Base-by-base conservation (phyloP, 768 basidiomycete genomes). In the Tremella mesenterica region DNA sequence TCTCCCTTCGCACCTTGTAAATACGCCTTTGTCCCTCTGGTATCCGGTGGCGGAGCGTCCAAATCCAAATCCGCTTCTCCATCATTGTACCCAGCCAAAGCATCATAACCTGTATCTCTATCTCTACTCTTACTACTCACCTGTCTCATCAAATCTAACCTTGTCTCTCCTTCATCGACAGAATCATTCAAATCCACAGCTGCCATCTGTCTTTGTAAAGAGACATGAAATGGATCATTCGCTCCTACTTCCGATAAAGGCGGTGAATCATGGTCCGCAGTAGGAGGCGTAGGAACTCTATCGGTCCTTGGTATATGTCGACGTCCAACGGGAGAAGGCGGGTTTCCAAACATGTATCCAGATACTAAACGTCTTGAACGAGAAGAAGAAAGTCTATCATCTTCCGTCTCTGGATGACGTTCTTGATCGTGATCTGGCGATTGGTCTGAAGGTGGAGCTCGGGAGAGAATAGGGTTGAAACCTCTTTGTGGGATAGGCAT, bases 51-150 rank as follows among this genome's bases (percentile, higher is more conserved):
- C 4, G 67, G 64, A 1, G 72, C 72, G 31, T 57, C 61, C 45
- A 63, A 63, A 30, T 71, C 70, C 56, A 69, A 53, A 61, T 73
- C 72, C n/a, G 72, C 72, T 54, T 73, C 72, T 10, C 72, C 72
- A 53, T 73, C 72, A 34, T 63, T 68, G 54, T 62, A 47, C 1
- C 72, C 72, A 48, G 60, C 64, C 51, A 73, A 43, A 2, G 60
- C 60, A 48, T 73, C 69, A 46, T 60, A 62, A 14, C 61, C 67
- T 8, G 54, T 54, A 27, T 60, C 64, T 26, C 53, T 49, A 31
- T 63, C 58, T 27, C 58, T 29, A 13, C 27, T 38, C 33, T 44
- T 51, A 6, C 23, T 12, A 18, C 27, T 55, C 46, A 14, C 44
- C 13, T 26, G 50, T 38, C 49, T 53, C n/a, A 38, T 33, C 30